Evolutionary conservation across 2,329 filamentous ascomycete genomes (phyloP).

Genomic region (Beauveria bassiana): DNA sequence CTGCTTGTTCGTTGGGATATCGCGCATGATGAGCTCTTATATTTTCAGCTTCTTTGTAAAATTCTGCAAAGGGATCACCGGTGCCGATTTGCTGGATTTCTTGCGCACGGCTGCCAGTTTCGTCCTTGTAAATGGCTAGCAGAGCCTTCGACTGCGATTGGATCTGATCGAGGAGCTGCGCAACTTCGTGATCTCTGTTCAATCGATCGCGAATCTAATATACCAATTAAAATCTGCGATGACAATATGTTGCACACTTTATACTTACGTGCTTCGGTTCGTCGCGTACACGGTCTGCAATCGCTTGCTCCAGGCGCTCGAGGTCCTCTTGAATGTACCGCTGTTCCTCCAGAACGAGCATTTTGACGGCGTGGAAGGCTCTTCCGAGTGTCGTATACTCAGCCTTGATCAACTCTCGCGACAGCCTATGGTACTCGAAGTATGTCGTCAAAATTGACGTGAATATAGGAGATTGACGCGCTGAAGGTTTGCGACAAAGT

Average conservation of each 20-base stretch:
- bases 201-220: constrained; percentile 76
- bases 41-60: constrained; percentile 74
- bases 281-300: constrained; percentile 80
- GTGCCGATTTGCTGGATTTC: constrained; percentile 80
- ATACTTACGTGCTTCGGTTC: constrained; percentile 75
- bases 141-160: constrained; percentile 77
- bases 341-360: constrained; percentile 91
- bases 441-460: not conserved
- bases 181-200: constrained; percentile 85
- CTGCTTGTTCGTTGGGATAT: constrained; percentile 90
- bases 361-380: constrained; percentile 23
- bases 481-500: constrained; percentile 4
- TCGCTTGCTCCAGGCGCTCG: constrained; percentile 88
- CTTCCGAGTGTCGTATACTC: no score
- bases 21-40: constrained; percentile 83
- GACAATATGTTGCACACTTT: constrained; percentile 9
- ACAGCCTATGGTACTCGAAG: not conserved
- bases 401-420: not conserved
- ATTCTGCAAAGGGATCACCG: constrained; percentile 82
- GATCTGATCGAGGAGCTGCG: constrained; percentile 79
- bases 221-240: constrained; percentile 18
- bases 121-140: constrained; percentile 77
- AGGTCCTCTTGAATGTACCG: constrained; percentile 92
- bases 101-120: constrained; percentile 59
- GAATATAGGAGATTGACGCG: not conserved